Percentiles rank a stretch among this genome's conserved stretches.
phyloP scores from a whole-genome alignment of 2,329 filamentous ascomycete species.

The Colletotrichum shisoi region DNA sequence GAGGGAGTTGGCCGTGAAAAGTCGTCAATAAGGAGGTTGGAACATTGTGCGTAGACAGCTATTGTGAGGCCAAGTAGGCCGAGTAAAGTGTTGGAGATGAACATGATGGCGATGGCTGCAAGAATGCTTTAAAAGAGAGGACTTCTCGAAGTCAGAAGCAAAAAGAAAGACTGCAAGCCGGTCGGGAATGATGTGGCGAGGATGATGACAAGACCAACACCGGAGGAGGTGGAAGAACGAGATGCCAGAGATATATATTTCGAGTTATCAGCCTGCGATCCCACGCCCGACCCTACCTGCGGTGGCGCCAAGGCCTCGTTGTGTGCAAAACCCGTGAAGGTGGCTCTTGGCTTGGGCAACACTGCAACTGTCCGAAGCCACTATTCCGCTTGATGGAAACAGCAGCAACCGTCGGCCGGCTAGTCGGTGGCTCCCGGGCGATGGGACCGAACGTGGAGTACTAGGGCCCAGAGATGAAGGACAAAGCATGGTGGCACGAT shows the following conservation, averaged over 20 bases:
- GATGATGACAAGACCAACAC: not conserved
- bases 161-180: conserved; percentile 8
- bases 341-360: not conserved
- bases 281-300: not conserved
- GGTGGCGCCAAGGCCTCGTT: not conserved
- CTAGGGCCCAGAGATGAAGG: not conserved
- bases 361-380: not conserved
- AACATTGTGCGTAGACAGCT: conserved; percentile 42
- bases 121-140: conserved; percentile 6
- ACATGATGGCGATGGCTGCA: conserved; percentile 18
- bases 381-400: not conserved
- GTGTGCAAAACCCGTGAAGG: not conserved
- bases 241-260: not conserved
- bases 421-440: conserved; percentile 8
- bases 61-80: conserved; percentile 30
- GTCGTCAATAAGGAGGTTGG: conserved; percentile 47
- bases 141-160: conserved; percentile 2
- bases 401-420: not conserved
- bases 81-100: not conserved
- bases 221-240: too few species aligned
- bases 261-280: not conserved
- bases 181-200: not conserved
- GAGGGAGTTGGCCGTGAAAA: conserved; percentile 46
- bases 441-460: not conserved
- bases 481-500: conserved; percentile 26